phyloP scores from a whole-genome alignment of 148 eudicot genomes.

The Amaranthus hypochondriacus region DNA sequence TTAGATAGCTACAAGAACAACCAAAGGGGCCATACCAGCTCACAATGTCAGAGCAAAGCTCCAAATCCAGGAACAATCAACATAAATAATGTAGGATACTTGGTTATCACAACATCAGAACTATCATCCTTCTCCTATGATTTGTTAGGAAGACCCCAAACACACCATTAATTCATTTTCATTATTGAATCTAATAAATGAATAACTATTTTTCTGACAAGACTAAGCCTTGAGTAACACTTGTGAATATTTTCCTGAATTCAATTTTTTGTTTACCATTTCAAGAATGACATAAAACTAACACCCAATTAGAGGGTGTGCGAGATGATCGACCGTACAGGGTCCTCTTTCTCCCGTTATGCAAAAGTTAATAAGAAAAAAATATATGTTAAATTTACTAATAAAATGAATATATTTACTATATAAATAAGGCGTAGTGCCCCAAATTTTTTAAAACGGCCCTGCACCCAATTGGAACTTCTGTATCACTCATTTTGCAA shows the following conservation, averaged over 20 bases:
- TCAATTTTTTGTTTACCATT: neutral
- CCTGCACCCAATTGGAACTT: no score
- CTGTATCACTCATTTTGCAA: no score
- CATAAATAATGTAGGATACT: constrained; percentile 15
- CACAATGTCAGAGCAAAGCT: constrained; percentile 21
- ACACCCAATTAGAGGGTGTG: neutral
- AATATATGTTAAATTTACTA: no score
- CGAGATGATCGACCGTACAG: neutral
- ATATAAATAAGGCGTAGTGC: no score
- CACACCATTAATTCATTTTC: constrained; percentile 9
- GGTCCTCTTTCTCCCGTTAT: neutral
- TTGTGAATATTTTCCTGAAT: neutral
- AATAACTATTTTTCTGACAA: neutral
- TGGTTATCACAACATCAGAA: neutral
- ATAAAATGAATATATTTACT: no score
- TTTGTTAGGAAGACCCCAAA: constrained; percentile 1
- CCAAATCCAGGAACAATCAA: constrained; percentile 26
- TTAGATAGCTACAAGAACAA: constrained; percentile 1
- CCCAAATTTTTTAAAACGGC: no score
- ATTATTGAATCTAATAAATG: neutral
- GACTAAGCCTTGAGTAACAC: neutral
- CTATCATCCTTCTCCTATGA: constrained; percentile 3
- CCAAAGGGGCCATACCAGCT: constrained; percentile 25
- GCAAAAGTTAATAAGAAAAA: no score
- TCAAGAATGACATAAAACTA: neutral